Conservation (phyloP, 768 basidiomycete species). For the Porpolomopsis calyptriformis region DNA sequence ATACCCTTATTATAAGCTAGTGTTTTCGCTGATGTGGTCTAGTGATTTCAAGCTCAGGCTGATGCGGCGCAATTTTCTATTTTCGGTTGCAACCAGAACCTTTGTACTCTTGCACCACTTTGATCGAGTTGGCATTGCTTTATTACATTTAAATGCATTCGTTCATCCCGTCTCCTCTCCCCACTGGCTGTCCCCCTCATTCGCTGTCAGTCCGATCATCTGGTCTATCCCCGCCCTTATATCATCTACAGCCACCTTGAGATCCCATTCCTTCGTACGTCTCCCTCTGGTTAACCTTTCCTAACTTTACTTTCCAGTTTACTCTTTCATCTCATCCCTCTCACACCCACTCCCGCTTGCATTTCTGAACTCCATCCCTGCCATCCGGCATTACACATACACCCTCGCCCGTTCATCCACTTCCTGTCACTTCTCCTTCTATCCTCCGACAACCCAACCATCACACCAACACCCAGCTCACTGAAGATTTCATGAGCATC, state of each 20-base stretch:
- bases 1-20: no score
- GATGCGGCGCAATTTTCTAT: no score
- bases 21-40: no score
- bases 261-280: slow-evolving; percentile 13
- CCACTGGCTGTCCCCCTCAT: slow-evolving; percentile 9
- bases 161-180: slow-evolving; percentile 2
- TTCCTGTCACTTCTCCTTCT: neutral
- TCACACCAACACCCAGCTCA: slow-evolving; percentile 8
- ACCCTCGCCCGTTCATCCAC: neutral
- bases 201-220: slow-evolving; percentile 8
- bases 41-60: no score
- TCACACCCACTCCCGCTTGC: slow-evolving; percentile 6
- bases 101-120: slow-evolving; percentile 4
- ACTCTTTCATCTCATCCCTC: neutral
- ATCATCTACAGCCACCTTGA: slow-evolving; percentile 10
- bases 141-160: slow-evolving; percentile 1
- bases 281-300: neutral
- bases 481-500: slow-evolving; percentile 15
- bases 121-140: slow-evolving; percentile 9
- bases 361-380: slow-evolving; percentile 1
- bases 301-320: slow-evolving; percentile 1
- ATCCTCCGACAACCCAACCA: neutral
- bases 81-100: no score
- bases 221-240: neutral
- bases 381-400: slow-evolving; percentile 6